Evolutionary conservation across 1,139 yeast genomes (phyloP).

Genomic region (Candida labiduridarum): DNA sequence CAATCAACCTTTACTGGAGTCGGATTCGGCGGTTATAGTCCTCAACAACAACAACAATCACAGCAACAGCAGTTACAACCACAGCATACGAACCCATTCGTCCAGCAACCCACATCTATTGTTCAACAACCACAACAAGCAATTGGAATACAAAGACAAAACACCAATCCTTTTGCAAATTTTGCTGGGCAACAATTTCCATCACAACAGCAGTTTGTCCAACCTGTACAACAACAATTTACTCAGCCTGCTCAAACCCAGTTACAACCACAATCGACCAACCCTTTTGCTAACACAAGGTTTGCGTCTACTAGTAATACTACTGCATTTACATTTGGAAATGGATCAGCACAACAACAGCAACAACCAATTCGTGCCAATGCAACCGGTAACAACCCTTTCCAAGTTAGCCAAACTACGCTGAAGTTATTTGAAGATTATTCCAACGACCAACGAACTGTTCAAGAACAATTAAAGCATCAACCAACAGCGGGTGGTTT

Average conservation of each 20-base stretch:
- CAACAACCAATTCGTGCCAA: conserved; percentile 25
- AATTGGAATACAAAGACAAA: conserved; percentile 27
- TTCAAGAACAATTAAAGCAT: conserved; percentile 29
- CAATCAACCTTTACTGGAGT: conserved; percentile 50
- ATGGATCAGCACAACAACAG: conserved; percentile 17
- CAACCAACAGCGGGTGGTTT: conserved; percentile 72
- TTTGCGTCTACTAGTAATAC: conserved; percentile 37
- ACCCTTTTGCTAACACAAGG: conserved; percentile 53
- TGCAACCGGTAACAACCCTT: conserved; percentile 50
- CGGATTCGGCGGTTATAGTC: conserved; percentile 59
- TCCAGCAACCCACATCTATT: conserved; percentile 19
- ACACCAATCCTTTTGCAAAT: conserved; percentile 47
- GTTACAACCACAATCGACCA: conserved; percentile 29
- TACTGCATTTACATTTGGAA: conserved; percentile 37
- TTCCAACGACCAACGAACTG: conserved; percentile 16
- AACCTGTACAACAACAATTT: conserved; percentile 14
- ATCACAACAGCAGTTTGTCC: conserved; percentile 4
- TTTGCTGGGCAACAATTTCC: conserved; percentile 15
- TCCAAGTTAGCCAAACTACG: conserved; percentile 44
- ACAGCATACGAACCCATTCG: conserved; percentile 31
- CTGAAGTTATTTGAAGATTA: conserved; percentile 34
- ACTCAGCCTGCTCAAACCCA: conserved; percentile 18
- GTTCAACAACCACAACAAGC: conserved; percentile 18
- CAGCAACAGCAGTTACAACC: conserved; percentile 17
- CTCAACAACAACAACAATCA: conserved; percentile 22